Conservation (phyloP, 2,329 filamentous ascomycete species). For the Venturia aucupariae region DNA sequence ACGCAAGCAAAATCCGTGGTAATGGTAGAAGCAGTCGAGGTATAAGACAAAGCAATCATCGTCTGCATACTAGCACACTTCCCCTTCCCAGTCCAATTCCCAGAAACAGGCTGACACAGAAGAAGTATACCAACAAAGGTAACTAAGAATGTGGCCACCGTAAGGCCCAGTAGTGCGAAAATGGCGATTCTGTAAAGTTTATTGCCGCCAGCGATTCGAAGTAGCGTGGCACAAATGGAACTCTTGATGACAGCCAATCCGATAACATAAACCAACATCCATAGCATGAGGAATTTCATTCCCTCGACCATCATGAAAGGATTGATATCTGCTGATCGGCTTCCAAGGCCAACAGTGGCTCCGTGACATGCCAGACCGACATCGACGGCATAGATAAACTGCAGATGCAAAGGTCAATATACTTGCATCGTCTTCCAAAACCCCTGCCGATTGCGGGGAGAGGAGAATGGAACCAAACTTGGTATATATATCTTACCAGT, state of each 20-base stretch:
- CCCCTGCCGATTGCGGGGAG: background rate
- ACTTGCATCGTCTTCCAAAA: background rate
- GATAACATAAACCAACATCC: background rate
- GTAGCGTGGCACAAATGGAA: background rate
- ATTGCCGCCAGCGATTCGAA: background rate
- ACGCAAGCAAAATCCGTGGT: background rate
- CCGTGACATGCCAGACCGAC: background rate
- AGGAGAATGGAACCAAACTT: background rate
- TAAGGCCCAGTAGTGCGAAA: background rate
- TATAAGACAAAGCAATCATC: conserved; percentile 2
- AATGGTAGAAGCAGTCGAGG: background rate
- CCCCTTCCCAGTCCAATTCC: background rate
- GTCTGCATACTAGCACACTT: conserved; percentile 1
- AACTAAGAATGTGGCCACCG: background rate
- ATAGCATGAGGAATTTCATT: conserved; percentile 1
- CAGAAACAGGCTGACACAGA: background rate
- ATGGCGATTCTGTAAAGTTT: background rate
- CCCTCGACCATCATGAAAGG: background rate
- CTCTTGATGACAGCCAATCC: background rate
- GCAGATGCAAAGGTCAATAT: background rate
- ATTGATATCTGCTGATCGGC: background rate
- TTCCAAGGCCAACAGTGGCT: background rate
- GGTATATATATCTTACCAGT: background rate
- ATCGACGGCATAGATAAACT: background rate
- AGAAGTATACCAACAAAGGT: conserved; percentile 1